Base-by-base conservation (phyloP, 176 grass and related monocot genomes). In the Alloteropsis semialata region DNA sequence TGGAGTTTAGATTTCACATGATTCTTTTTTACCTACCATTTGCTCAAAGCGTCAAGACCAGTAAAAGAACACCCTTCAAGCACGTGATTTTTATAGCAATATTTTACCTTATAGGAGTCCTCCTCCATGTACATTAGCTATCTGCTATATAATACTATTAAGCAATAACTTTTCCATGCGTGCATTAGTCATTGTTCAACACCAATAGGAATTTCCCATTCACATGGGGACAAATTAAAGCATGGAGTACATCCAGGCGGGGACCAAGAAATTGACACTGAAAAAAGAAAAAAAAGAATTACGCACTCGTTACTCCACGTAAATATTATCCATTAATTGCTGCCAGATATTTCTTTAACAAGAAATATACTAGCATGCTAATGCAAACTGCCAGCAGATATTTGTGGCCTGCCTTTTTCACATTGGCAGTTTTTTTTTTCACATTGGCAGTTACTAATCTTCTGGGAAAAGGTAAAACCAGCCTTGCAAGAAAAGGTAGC, bases 401-500 rank as follows among this genome's bases (percentile, higher is more conserved):
- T 84, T 80, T 80, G 49, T 36, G 44, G 18, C 58, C 17, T 33
- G 14, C 24, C 8, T 24, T 63, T 79, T 49, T 48, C 45, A 42
- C 66, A 62, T 28, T 15, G 32, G 3, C 10, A 43, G 76, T 42
- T 56, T 56, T 10, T 24, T 64, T 22, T 79, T 44, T 60, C 36
- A 61, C 63, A 50, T 15, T 21, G 30, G 22, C 12, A 42, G 79
- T 46, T 75, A 80, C 30, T 62, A 72, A 50, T 38, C 12, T 15
- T 41, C 22, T 25, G 12, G 3, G 50, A 30, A 37, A 54, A 36
- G 22, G 11, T 2, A 41, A 76, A 51, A 63, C 42, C 34, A 43
- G 50, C 66, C 86, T 78, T 78, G 74, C 36, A 88, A 79, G 81
- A 84, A 73, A 84, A 79, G 65, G 17, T 38, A 73, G 46, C 43